A percentile compares a stretch with the other conserved stretches of the same genome.
phyloP scores from a whole-genome alignment of 75 land plant species.

The Adiantum capillusveneris region DNA sequence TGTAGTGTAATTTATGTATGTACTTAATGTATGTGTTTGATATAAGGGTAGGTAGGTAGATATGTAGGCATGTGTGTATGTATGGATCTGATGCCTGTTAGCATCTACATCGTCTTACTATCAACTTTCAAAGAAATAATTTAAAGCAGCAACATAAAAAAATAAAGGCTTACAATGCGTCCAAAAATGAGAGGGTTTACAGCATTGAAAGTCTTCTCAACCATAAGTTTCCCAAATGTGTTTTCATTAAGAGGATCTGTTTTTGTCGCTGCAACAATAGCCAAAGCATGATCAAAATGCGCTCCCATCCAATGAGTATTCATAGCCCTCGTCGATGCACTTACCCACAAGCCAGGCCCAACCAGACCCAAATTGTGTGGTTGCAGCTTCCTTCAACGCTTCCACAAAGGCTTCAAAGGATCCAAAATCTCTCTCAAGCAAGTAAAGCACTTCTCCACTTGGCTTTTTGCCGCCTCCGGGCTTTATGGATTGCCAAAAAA shows the following conservation, averaged over 20 bases:
- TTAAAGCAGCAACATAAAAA: not conserved
- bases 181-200: slow-evolving; percentile 86
- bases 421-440: slow-evolving; percentile 77
- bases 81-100: too few species aligned
- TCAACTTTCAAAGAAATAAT: too few species aligned
- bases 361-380: slow-evolving; percentile 87
- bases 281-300: not conserved
- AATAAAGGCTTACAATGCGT: slow-evolving; percentile 47
- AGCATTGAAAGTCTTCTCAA: slow-evolving; percentile 78
- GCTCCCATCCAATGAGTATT: too few species aligned
- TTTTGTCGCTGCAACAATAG: not conserved
- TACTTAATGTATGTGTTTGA: too few species aligned
- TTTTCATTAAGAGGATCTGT: slow-evolving; percentile 14
- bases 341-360: slow-evolving; percentile 92
- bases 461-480: slow-evolving; percentile 76
- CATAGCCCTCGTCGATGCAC: too few species aligned
- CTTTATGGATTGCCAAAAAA: slow-evolving; percentile 80
- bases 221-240: slow-evolving; percentile 68
- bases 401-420: slow-evolving; percentile 52
- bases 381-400: slow-evolving; percentile 69
- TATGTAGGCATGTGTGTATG: too few species aligned
- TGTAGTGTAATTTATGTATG: too few species aligned
- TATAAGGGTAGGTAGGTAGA: too few species aligned
- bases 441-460: slow-evolving; percentile 44
- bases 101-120: too few species aligned